Evolutionary conservation across 2,329 filamentous ascomycete genomes (phyloP).

Genomic region (Diplodia mutila): DNA sequence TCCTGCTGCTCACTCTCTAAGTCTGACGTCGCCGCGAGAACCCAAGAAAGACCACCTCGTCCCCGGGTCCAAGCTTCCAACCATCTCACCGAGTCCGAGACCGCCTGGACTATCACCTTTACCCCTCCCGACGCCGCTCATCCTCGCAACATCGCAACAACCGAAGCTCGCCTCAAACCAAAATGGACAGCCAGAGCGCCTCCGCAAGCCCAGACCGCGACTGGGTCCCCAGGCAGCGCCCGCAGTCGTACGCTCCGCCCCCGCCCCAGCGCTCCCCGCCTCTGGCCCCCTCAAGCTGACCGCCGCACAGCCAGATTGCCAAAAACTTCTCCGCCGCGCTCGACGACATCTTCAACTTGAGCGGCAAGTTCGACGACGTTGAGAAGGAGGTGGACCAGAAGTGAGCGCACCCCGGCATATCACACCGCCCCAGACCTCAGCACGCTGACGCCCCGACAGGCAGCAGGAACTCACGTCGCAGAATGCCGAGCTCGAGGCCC

Average conservation of each 20-base stretch:
- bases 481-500: constrained; percentile 78
- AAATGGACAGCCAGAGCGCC: constrained; percentile 49
- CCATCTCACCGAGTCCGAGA: background rate
- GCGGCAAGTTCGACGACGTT: constrained; percentile 74
- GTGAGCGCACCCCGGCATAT: constrained; percentile 57
- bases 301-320: constrained; percentile 72
- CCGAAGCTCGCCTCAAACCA: constrained; percentile 23
- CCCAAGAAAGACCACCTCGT: background rate
- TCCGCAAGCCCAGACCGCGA: constrained; percentile 74
- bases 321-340: constrained; percentile 84
- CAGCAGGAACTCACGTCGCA: constrained; percentile 77
- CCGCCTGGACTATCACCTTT: constrained; percentile 8
- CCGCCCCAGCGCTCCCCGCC: constrained; percentile 22
- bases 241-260: constrained; percentile 71
- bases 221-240: constrained; percentile 80
- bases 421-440: background rate
- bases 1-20: constrained; percentile 17
- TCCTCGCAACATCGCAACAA: constrained; percentile 27
- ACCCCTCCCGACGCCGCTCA: constrained; percentile 25
- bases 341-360: constrained; percentile 87
- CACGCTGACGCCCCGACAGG: constrained; percentile 52
- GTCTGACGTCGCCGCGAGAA: constrained; percentile 22
- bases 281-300: constrained; percentile 19
- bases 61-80: constrained; percentile 21
- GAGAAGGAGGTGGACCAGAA: constrained; percentile 78